A percentile compares a stretch with the other conserved stretches of the same genome.
Conservation (phyloP, 306 rosid genomes). For the Trichosanthes truncata region DNA sequence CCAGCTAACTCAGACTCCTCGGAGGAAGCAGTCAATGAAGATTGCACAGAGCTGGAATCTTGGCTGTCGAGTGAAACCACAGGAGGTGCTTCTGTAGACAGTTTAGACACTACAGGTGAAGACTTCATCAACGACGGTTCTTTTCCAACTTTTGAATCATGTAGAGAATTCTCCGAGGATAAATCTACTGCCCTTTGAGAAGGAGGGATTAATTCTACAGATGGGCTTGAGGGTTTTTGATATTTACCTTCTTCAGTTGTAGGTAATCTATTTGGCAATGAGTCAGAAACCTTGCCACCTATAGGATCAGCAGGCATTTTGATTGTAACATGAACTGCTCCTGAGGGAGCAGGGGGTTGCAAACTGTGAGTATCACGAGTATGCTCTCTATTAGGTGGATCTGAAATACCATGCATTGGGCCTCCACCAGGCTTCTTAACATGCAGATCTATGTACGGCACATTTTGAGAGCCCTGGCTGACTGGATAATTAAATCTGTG, state of each 20-base stretch:
- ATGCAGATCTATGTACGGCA: slow-evolving; percentile 29
- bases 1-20: slow-evolving; percentile 34
- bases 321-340: slow-evolving; percentile 30
- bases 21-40: slow-evolving; percentile 16
- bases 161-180: slow-evolving; percentile 19
- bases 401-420: slow-evolving; percentile 29
- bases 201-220: slow-evolving; percentile 28
- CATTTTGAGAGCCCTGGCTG: slow-evolving; percentile 48
- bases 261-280: slow-evolving; percentile 20
- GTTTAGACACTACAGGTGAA: slow-evolving; percentile 19
- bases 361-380: slow-evolving; percentile 35
- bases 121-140: slow-evolving; percentile 25
- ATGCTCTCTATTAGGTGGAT: slow-evolving; percentile 35
- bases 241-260: slow-evolving; percentile 37
- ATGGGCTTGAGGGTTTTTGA: slow-evolving; percentile 24
- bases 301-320: slow-evolving; percentile 31
- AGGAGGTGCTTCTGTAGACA: slow-evolving; percentile 21
- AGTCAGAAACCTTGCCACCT: slow-evolving; percentile 32
- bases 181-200: slow-evolving; percentile 25
- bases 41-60: slow-evolving; percentile 14
- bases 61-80: slow-evolving; percentile 26
- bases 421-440: slow-evolving; percentile 44
- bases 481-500: slow-evolving; percentile 46
- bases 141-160: slow-evolving; percentile 24
- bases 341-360: slow-evolving; percentile 24